A percentile compares a stretch with the other conserved stretches of the same genome.
Evolutionary conservation across 306 rosid species (phyloP).

Genomic region (Ormosia emarginata): DNA sequence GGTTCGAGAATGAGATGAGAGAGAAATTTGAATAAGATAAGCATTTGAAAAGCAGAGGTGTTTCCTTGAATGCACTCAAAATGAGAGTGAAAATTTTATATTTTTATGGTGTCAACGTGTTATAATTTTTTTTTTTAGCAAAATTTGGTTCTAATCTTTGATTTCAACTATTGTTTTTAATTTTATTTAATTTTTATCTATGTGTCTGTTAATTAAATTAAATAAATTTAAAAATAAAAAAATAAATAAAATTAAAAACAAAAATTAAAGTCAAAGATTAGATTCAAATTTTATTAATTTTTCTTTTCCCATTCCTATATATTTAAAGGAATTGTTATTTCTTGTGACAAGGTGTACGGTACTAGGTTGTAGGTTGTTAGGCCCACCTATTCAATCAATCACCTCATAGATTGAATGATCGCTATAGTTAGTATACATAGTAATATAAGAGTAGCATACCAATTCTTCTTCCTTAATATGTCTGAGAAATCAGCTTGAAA

Average conservation of each 20-base stretch:
- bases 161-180: no score
- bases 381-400: constrained; percentile 36
- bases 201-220: no score
- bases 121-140: no score
- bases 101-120: constrained; percentile 26
- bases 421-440: constrained; percentile 49
- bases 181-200: no score
- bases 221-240: no score
- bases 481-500: no score
- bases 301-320: not conserved
- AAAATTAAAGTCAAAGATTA: no score
- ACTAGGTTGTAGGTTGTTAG: not conserved
- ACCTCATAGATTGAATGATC: constrained; percentile 48
- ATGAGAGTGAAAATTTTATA: constrained; percentile 19
- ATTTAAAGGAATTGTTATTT: not conserved
- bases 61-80: constrained; percentile 43
- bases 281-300: no score
- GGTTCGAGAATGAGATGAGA: constrained; percentile 32
- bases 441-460: constrained; percentile 47
- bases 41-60: constrained; percentile 31
- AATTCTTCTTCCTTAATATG: constrained; percentile 47
- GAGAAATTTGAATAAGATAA: constrained; percentile 21
- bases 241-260: no score
- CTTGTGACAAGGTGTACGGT: constrained; percentile 5
- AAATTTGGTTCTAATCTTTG: no score